A percentile compares a stretch with the other conserved stretches of the same genome.
Evolutionary conservation across 345 rosid species (phyloP).

Genomic region (Bretschneidera sinensis): DNA sequence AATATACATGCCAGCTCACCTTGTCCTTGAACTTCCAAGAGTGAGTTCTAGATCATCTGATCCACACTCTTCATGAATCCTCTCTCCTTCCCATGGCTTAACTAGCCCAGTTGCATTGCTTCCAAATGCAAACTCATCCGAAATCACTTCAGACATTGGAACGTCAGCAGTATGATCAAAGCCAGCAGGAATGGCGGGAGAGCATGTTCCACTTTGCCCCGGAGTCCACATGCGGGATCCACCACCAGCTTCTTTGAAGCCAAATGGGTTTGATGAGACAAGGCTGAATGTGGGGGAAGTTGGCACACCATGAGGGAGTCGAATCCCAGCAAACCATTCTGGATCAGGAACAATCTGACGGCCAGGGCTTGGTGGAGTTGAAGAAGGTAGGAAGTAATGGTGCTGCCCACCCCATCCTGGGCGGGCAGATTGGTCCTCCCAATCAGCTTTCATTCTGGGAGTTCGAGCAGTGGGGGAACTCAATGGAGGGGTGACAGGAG

Average conservation of each 20-base stretch:
- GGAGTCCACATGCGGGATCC: slow-evolving; percentile 93
- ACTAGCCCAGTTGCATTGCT: slow-evolving; percentile 61
- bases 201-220: slow-evolving; percentile 94
- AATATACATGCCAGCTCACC: slow-evolving; percentile 29
- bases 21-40: slow-evolving; percentile 81
- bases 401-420: slow-evolving; percentile 48
- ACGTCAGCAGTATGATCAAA: slow-evolving; percentile 75
- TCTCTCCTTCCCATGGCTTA: slow-evolving; percentile 99
- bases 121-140: slow-evolving; percentile 91
- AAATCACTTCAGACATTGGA: slow-evolving; percentile 65
- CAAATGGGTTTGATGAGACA: slow-evolving; percentile 70
- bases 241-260: slow-evolving; percentile 57
- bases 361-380: slow-evolving; percentile 97
- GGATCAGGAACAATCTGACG: slow-evolving; percentile 73
- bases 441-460: slow-evolving; percentile 56
- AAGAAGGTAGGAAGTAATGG: slow-evolving; percentile 54
- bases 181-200: slow-evolving; percentile 80
- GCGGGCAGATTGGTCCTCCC: slow-evolving; percentile 56
- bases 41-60: slow-evolving; percentile 98
- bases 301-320: slow-evolving; percentile 63
- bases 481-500: slow-evolving; percentile 98
- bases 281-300: slow-evolving; percentile 94
- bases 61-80: slow-evolving; percentile 87
- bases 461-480: slow-evolving; percentile 91
- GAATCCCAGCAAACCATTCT: slow-evolving; percentile 81